Base-by-base conservation (phyloP, 148 eudicot species). In the Arctostaphylos glauca region DNA sequence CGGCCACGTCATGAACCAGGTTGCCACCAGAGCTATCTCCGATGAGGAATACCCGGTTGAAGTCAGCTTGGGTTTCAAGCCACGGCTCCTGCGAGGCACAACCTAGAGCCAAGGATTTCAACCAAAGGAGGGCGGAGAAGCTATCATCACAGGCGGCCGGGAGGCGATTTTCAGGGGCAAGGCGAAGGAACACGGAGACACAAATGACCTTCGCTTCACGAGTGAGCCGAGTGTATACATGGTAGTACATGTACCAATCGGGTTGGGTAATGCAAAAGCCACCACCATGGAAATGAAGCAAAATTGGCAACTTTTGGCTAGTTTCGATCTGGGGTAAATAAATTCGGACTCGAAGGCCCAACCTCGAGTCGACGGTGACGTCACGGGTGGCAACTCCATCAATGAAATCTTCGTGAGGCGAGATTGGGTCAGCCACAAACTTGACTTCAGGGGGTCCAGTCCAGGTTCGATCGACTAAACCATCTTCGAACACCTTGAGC, bases 21-120 rank as follows among this genome's bases (percentile, higher is more conserved):
- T 86, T 93, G 12, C 88, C 98, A 4, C 99, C 99, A 12, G 98
- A 90, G 88, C 97, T 92, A 72, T 94, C 98, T 12, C 98, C 99
- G 0, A 92, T 88, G 48, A 96, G 82, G 85, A 96, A 93, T 2
- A 92, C 93, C 0, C 94, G 85, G 23, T 46, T 71, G 60, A 96
- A 91, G 76, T 96, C 92, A 0, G 88, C 98, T 10, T 81, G 53
- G 2, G 74, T 71, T 2, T 86, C 23, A 59, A 90, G 83, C 89
- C 89, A 89, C 12, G 90, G 74, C 1, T 88, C 87, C 13, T 67
- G 83, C 9, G 81, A 2, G 4, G 15, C 23, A 9, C 19, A 15
- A 9, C 78, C 64, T 4, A 47, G 74, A 15, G 93, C 91, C 46
- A 92, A 18, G 49, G 88, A 81, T 5, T 82, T 80, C 9, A 93